Conservation (phyloP, 306 rosid genomes). For the Citrullus mucosospermus region DNA sequence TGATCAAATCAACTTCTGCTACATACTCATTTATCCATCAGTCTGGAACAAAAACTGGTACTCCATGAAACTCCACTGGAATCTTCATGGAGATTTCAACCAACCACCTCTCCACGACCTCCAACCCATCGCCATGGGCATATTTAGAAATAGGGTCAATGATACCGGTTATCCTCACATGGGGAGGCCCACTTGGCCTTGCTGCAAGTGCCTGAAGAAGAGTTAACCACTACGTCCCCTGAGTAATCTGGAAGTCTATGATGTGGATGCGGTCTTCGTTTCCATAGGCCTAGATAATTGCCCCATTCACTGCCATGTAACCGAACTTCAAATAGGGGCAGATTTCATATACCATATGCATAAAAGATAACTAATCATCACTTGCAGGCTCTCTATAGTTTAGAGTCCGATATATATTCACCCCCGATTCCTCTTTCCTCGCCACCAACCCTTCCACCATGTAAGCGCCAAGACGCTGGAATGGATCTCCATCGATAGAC, state of each 20-base stretch:
- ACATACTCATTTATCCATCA: too few relatives aligned
- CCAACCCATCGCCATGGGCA: slow-evolving; percentile 78
- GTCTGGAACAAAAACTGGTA: slow-evolving; percentile 57
- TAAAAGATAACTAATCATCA: slow-evolving; percentile 67
- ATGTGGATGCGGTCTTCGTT: slow-evolving; percentile 77
- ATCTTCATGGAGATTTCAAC: slow-evolving; percentile 48
- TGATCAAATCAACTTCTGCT: too few relatives aligned
- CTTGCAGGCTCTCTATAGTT: slow-evolving; percentile 83
- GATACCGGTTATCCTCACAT: slow-evolving; percentile 73
- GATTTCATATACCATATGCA: slow-evolving; percentile 76
- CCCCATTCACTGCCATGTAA: slow-evolving; percentile 98
- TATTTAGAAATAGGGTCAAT: slow-evolving; percentile 64
- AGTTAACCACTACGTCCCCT: slow-evolving; percentile 83
- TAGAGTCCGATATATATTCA: slow-evolving; percentile 65
- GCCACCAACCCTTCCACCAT: slow-evolving; percentile 95
- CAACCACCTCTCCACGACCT: slow-evolving; percentile 47
- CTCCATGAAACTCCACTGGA: slow-evolving; percentile 70
- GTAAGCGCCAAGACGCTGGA: slow-evolving; percentile 90
- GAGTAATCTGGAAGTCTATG: slow-evolving; percentile 84
- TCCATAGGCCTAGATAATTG: slow-evolving; percentile 86
- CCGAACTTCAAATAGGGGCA: slow-evolving; percentile 93
- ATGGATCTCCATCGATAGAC: slow-evolving; percentile 77
- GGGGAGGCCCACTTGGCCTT: slow-evolving; percentile 79
- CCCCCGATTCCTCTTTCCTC: slow-evolving; percentile 69
- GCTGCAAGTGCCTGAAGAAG: slow-evolving; percentile 98